Evolutionary conservation across 441 rosid species (phyloP), one percentile per base, ranked within the genome.

Genomic region (Bruguiera hainesii): DNA sequence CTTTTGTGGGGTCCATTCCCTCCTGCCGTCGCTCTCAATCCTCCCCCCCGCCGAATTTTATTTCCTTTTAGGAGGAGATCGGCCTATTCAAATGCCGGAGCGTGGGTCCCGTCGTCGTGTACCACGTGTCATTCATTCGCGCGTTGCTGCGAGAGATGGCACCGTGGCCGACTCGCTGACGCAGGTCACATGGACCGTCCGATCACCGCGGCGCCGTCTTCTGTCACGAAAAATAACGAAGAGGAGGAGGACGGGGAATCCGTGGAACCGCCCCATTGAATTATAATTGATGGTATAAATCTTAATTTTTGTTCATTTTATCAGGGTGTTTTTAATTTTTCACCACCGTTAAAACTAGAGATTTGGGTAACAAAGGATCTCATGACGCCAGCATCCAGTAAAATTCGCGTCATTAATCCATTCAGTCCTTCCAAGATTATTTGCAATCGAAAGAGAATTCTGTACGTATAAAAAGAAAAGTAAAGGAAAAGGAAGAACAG

Each of bases 151-250:
- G 19, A 20, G 51, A 18, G 11, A 48, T 2, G 5, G 13, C 68
- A 10, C 33, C 10, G 37, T 33, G 37, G 37, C 37, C 7, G 66
- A 46, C 28, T 29, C 16, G 62, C 33, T 49, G 57, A 49, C 33
- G 48, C 28, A 49, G 77, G 55, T 11, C 71, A 61, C 74, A 48
- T 56, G 68, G 30, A 33, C 71, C 74, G 68, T 70, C 71, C 13
- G 71, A 65, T 66, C 57, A 56, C 56, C 26, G 50, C 68, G 23
- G 50, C 68, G 23, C 72, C 65, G 42, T 69, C 70, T 18, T 23
- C 33, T n/a, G 20, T 15, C 19, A 18, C 21, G 13, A 48, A 13
- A 13, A 16, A 49, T 3, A 49, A 49, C 3, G 0, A 49, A 2
- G 26, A 26, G 26, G 15, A 49, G 53, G 20, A 49, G 33, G 33